Conservation (phyloP, 305 asterid genomes). For the Fraxinus velutina region DNA sequence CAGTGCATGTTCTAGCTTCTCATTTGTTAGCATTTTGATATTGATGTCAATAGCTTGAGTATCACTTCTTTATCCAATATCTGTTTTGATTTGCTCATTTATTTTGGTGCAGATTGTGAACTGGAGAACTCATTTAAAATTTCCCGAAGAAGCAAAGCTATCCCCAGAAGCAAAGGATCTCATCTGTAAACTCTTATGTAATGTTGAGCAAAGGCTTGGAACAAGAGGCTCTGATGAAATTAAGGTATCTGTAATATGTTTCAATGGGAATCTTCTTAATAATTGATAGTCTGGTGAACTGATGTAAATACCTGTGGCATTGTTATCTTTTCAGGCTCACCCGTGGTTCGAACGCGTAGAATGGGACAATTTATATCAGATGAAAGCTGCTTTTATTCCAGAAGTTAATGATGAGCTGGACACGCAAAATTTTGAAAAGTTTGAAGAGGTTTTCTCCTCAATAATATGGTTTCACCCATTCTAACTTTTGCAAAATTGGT, state of each 20-base stretch:
- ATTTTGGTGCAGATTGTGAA: constrained; percentile 67
- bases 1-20: background rate
- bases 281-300: constrained; percentile 5
- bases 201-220: constrained; percentile 89
- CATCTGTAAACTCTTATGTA: constrained; percentile 75
- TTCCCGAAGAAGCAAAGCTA: constrained; percentile 85
- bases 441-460: constrained; percentile 65
- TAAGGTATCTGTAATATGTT: constrained; percentile 46
- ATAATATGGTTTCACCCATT: constrained; percentile 13
- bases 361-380: constrained; percentile 76
- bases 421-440: constrained; percentile 91
- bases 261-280: constrained; percentile 4
- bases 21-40: background rate
- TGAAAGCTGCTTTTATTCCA: constrained; percentile 92
- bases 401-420: constrained; percentile 89
- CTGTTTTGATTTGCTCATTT: constrained; percentile 6
- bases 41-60: background rate
- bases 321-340: constrained; percentile 58
- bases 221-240: constrained; percentile 80
- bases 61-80: background rate
- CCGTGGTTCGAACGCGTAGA: constrained; percentile 76
- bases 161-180: constrained; percentile 91
- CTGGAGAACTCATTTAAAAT: constrained; percentile 85
- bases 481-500: constrained; percentile 11
- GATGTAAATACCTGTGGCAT: constrained; percentile 16